Conservation (phyloP, 176 grass and related monocot species). For the Phyllostachys edulis region DNA sequence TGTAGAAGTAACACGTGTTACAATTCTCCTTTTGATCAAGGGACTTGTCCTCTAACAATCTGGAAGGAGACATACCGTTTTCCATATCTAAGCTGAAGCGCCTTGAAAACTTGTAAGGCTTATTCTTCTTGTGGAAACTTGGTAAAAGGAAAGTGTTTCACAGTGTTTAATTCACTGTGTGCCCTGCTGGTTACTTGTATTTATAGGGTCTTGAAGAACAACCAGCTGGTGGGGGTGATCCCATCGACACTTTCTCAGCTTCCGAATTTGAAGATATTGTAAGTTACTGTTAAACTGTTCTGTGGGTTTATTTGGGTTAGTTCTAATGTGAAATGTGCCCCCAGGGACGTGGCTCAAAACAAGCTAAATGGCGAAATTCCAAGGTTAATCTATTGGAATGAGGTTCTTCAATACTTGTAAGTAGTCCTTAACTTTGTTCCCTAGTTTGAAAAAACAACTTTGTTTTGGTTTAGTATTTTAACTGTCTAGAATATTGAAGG, state of each 20-base stretch:
- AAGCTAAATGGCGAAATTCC: constrained; percentile 89
- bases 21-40: constrained; percentile 30
- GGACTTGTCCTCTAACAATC: constrained; percentile 87
- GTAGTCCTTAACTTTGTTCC: constrained; percentile 20
- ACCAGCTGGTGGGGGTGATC: constrained; percentile 73
- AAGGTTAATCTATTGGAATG: constrained; percentile 96
- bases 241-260: constrained; percentile 92
- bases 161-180: neutral
- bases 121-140: neutral
- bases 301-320: neutral
- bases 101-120: constrained; percentile 66
- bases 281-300: constrained; percentile 19
- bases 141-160: neutral
- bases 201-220: constrained; percentile 90
- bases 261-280: constrained; percentile 92
- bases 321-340: neutral
- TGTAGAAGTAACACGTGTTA: neutral
- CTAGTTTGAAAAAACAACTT: neutral
- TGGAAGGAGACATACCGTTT: constrained; percentile 93
- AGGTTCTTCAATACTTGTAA: constrained; percentile 96
- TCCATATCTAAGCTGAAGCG: constrained; percentile 89
- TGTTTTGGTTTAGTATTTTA: neutral
- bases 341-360: constrained; percentile 94
- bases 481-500: constrained; percentile 14
- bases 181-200: neutral